Percentiles rank a stretch among this genome's conserved stretches.
These are phyloP conservation scores for Aplosporella prunicola DNA, from an alignment of 2,329 filamentous ascomycete genomes.

Conservation along the genomic window DNA sequence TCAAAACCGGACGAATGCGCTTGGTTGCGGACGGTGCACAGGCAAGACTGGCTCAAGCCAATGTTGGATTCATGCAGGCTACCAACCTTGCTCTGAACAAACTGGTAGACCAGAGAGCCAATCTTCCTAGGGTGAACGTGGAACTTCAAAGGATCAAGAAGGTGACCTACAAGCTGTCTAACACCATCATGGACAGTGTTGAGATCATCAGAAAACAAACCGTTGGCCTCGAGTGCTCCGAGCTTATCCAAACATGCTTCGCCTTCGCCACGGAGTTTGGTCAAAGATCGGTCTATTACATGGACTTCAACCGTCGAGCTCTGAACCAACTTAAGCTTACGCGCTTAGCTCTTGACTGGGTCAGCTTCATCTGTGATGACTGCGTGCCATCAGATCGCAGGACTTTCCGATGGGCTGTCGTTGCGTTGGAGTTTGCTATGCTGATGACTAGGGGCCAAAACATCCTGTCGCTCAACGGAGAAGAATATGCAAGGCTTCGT, in stretches of 20 bases:
- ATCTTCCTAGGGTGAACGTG: conserved; percentile 82
- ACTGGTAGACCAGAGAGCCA: conserved; percentile 84
- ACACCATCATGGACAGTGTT: conserved; percentile 98
- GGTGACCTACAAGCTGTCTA: conserved; percentile 91
- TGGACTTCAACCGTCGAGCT: conserved; percentile 88
- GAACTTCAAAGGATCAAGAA: conserved; percentile 91
- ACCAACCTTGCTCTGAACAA: conserved; percentile 80
- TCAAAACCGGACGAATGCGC: conserved; percentile 77
- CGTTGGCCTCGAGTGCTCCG: conserved; percentile 74
- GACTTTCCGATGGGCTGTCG: conserved; percentile 94
- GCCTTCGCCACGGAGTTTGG: conserved; percentile 98
- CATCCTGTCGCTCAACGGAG: conserved; percentile 80
- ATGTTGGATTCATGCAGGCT: conserved; percentile 65
- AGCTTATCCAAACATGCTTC: conserved; percentile 95
- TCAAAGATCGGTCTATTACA: conserved; percentile 84
- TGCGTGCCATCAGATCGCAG: conserved; percentile 89
- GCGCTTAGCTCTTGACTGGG: conserved; percentile 89
- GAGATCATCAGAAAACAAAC: conserved; percentile 85
- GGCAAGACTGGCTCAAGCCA: conserved; percentile 66
- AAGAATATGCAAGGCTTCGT: conserved; percentile 74
- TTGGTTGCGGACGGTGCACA: conserved; percentile 84
- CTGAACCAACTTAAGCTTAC: conserved; percentile 97
- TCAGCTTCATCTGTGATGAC: conserved; percentile 95
- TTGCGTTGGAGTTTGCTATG: conserved; percentile 94
- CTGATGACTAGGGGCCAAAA: conserved; percentile 90